phyloP scores from a whole-genome alignment of 176 grass and related monocot genomes.

The Eremochloa ophiuroides region DNA sequence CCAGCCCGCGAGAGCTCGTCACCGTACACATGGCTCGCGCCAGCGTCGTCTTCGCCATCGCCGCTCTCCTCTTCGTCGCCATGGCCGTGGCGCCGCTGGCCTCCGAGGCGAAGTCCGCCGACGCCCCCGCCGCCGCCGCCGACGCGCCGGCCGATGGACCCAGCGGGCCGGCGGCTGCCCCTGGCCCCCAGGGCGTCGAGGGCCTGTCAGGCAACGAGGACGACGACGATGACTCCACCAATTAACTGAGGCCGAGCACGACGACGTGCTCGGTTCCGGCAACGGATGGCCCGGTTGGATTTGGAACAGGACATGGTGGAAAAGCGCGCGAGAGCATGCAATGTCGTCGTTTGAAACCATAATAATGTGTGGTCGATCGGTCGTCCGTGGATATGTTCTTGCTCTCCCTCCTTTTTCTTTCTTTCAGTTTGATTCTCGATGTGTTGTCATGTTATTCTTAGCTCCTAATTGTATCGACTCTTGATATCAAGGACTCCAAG shows the following conservation, averaged over 20 bases:
- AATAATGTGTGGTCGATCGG: not conserved
- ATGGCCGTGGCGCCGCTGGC: not conserved
- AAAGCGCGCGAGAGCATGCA: too few relatives aligned
- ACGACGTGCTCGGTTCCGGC: not conserved
- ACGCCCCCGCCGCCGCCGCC: not conserved
- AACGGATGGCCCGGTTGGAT: not conserved
- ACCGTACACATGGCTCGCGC: conserved; percentile 1
- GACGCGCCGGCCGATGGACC: not conserved
- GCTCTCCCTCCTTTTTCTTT: not conserved
- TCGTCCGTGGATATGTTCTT: not conserved
- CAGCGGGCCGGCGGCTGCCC: not conserved
- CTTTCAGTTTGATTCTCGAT: not conserved
- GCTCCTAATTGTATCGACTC: not conserved
- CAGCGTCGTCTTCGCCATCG: not conserved
- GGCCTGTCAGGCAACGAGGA: not conserved
- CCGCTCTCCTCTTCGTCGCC: not conserved
- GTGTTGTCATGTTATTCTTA: not conserved
- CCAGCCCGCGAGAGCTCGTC: not conserved
- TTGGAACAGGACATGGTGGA: not conserved
- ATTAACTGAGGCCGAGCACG: not conserved
- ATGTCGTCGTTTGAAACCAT: not conserved
- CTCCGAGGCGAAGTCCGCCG: not conserved
- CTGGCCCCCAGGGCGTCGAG: not conserved
- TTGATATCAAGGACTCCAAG: not conserved
- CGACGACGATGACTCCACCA: not conserved